Conservation (phyloP, 148 eudicot genomes). For the Dysphania ambrosioides region DNA sequence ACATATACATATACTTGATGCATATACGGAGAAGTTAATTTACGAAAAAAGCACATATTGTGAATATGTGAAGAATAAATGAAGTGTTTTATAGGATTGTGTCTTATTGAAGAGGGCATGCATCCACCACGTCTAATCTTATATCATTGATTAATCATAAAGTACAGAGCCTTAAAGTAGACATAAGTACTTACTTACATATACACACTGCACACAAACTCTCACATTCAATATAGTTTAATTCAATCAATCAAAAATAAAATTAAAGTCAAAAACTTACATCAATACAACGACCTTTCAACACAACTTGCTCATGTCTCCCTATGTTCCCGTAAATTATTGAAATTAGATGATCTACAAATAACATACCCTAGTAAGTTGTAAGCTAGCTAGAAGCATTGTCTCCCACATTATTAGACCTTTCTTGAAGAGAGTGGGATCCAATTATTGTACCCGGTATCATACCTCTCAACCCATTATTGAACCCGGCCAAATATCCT, state of each 20-base stretch:
- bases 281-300: constrained; percentile 14
- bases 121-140: neutral
- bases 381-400: constrained; percentile 19
- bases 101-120: neutral
- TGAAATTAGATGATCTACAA: neutral
- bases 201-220: neutral
- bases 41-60: neutral
- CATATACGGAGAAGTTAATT: too few relatives aligned
- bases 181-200: neutral
- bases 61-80: neutral
- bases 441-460: constrained; percentile 19
- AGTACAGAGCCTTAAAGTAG: neutral
- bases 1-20: neutral
- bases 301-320: neutral
- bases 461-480: constrained; percentile 12
- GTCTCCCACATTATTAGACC: constrained; percentile 26
- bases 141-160: neutral
- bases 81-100: neutral
- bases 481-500: constrained; percentile 10
- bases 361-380: neutral
- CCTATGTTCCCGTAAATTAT: neutral
- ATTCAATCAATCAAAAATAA: neutral
- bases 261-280: constrained; percentile 5
- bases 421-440: constrained; percentile 25
- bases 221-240: neutral